phyloP scores from a whole-genome alignment of 169 alveolate species.

The Toxoplasma gondii region DNA sequence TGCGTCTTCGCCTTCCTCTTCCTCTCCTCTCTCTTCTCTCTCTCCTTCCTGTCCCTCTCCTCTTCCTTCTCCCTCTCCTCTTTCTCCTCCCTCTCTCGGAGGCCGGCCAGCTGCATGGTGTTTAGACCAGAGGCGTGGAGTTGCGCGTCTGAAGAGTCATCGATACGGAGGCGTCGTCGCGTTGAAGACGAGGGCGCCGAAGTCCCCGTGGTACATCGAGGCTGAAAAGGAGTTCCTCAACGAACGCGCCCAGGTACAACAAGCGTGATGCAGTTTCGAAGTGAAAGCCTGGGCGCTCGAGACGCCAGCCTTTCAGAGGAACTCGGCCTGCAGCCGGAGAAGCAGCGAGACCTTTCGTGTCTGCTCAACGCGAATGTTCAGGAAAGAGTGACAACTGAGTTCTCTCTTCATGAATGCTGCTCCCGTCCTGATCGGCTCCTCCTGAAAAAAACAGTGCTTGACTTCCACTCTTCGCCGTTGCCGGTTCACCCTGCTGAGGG shows the following conservation, averaged over 20 bases:
- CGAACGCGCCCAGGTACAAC: slow-evolving; percentile 75
- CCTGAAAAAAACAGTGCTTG: no score
- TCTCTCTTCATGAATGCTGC: no score
- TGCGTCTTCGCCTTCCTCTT: neutral
- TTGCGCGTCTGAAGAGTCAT: slow-evolving; percentile 82
- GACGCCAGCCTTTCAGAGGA: no score
- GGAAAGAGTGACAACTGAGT: no score
- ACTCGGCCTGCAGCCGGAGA: no score
- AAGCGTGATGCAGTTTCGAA: no score
- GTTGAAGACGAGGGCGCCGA: slow-evolving; percentile 83
- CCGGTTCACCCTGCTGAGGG: no score
- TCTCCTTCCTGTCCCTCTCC: neutral
- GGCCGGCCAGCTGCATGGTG: neutral
- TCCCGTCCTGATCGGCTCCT: no score
- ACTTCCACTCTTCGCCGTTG: no score
- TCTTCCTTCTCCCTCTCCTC: neutral
- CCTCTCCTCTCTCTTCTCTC: neutral
- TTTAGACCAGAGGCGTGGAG: slow-evolving; percentile 61
- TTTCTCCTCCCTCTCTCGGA: neutral
- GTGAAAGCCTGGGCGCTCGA: no score
- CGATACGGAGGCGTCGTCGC: slow-evolving; percentile 85
- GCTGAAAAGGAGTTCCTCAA: slow-evolving; percentile 86
- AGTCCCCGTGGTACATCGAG: slow-evolving; percentile 86
- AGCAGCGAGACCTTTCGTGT: no score
- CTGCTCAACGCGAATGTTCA: no score